These are phyloP conservation scores for Auriscalpium vulgare DNA, from an alignment of 768 basidiomycete genomes.

Conservation along the genomic window DNA sequence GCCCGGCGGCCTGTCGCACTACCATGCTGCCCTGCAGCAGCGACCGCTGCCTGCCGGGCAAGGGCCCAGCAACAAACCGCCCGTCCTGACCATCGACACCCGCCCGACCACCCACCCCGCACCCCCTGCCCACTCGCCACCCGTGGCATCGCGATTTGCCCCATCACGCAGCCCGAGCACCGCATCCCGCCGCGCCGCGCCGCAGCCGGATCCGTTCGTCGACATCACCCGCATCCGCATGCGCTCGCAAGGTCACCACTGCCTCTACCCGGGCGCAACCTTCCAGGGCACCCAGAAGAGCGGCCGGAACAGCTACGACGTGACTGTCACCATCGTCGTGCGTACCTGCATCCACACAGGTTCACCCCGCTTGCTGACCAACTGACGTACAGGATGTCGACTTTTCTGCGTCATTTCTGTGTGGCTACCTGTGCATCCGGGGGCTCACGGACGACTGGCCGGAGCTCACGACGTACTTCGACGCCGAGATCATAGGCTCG, in stretches of 20 bases:
- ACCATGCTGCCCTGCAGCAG: neutral
- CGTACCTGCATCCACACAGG: conserved; percentile 27
- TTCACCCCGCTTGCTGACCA: neutral
- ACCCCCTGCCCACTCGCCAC: conserved; percentile 7
- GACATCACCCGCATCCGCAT: conserved; percentile 77
- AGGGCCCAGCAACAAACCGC: conserved; percentile 32
- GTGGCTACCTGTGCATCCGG: conserved; percentile 88
- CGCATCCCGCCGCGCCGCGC: conserved; percentile 6
- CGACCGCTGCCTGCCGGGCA: conserved; percentile 5
- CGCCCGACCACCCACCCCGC: conserved; percentile 26
- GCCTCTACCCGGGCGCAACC: conserved; percentile 79
- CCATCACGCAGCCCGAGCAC: conserved; percentile 15
- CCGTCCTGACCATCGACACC: conserved; percentile 29
- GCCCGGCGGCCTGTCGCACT: neutral
- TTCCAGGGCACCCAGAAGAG: conserved; percentile 93
- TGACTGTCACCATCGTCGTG: conserved; percentile 87
- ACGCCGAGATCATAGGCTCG: conserved; percentile 90
- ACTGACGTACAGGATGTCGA: conserved; percentile 66
- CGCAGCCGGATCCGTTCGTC: conserved; percentile 43
- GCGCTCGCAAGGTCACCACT: conserved; percentile 63
- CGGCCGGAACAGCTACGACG: conserved; percentile 90
- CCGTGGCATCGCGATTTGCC: conserved; percentile 17
- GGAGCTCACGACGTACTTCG: conserved; percentile 93
- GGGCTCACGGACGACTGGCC: conserved; percentile 93
- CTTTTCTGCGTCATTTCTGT: conserved; percentile 75